Percentiles rank a stretch among this genome's conserved stretches.
These are phyloP conservation scores for Saccharomycopsis oosterbeekiorum DNA, from an alignment of 805 yeast genomes.

Conservation along the genomic window DNA sequence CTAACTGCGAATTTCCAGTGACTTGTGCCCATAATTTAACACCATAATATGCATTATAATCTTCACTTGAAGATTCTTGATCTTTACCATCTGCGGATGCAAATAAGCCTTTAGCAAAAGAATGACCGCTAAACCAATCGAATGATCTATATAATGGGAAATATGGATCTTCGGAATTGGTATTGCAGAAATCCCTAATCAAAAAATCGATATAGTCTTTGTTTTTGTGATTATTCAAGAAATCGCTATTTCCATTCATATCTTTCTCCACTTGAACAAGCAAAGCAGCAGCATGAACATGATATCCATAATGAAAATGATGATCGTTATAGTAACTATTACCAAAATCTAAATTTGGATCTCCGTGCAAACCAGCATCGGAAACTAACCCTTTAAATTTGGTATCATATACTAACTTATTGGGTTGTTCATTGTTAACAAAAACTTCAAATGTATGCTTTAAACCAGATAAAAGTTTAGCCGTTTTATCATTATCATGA, in stretches of 20 bases:
- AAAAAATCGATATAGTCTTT: slow-evolving; percentile 46
- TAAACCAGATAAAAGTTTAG: slow-evolving; percentile 42
- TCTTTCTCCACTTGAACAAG: slow-evolving; percentile 44
- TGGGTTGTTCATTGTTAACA: slow-evolving; percentile 54
- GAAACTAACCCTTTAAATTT: slow-evolving; percentile 75
- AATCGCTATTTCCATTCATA: slow-evolving; percentile 42
- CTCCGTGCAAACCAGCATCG: slow-evolving; percentile 44
- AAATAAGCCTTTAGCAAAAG: slow-evolving; percentile 69
- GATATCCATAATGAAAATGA: slow-evolving; percentile 71
- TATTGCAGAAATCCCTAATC: slow-evolving; percentile 60
- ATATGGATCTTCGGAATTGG: slow-evolving; percentile 39
- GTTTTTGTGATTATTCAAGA: slow-evolving; percentile 25
- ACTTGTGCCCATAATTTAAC: slow-evolving; percentile 56
- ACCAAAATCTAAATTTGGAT: slow-evolving; percentile 55
- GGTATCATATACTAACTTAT: slow-evolving; percentile 71
- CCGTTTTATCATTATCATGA: slow-evolving; percentile 43
- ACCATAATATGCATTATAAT: slow-evolving; percentile 61
- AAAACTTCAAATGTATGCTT: slow-evolving; percentile 64
- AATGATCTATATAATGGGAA: slow-evolving; percentile 63
- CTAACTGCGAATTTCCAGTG: slow-evolving; percentile 42
- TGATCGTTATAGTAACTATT: slow-evolving; percentile 66
- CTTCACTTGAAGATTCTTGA: slow-evolving; percentile 67
- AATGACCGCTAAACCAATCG: slow-evolving; percentile 72
- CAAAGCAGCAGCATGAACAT: slow-evolving; percentile 61
- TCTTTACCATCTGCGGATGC: slow-evolving; percentile 68